These are phyloP conservation scores for Thermochaetoides dissita DNA, from an alignment of 2,329 filamentous ascomycete genomes.

Conservation along the genomic window DNA sequence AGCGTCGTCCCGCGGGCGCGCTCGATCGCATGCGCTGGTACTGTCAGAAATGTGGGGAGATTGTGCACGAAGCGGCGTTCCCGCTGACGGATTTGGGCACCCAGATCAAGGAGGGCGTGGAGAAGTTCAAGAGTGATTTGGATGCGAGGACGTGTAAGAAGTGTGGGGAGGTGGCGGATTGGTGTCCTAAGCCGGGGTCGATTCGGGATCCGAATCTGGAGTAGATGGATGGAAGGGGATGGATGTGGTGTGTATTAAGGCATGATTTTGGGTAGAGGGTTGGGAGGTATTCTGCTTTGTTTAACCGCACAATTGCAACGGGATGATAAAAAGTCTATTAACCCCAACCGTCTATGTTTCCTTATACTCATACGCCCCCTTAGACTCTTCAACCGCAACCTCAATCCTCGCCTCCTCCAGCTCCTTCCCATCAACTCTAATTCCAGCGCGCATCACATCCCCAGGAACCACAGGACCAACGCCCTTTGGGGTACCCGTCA, in stretches of 20 bases:
- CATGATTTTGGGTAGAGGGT: not conserved
- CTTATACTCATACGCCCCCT: slow-evolving; percentile 60
- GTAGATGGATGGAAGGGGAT: slow-evolving; percentile 8
- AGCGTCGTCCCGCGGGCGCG: slow-evolving; percentile 55
- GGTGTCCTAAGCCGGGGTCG: slow-evolving; percentile 46
- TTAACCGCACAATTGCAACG: no score
- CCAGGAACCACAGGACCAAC: slow-evolving; percentile 76
- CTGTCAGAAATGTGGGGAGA: slow-evolving; percentile 52
- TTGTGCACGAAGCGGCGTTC: slow-evolving; percentile 79
- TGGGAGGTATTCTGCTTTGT: not conserved
- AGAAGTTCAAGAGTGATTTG: slow-evolving; percentile 57
- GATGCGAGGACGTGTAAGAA: slow-evolving; percentile 58
- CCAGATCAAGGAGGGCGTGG: slow-evolving; percentile 86
- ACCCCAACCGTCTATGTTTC: slow-evolving; percentile 41
- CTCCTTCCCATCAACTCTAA: slow-evolving; percentile 68
- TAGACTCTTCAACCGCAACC: slow-evolving; percentile 67
- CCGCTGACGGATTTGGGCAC: slow-evolving; percentile 82
- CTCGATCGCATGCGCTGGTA: slow-evolving; percentile 85
- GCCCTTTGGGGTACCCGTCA: slow-evolving; percentile 96
- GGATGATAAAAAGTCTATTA: not conserved
- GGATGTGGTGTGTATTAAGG: not conserved
- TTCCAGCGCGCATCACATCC: slow-evolving; percentile 73
- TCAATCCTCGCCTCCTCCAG: slow-evolving; percentile 74
- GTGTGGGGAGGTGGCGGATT: slow-evolving; percentile 66
- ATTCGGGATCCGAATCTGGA: slow-evolving; percentile 46